phyloP scores from a whole-genome alignment of 2,329 filamentous ascomycete genomes.

The Pseudodiploospora longispora region DNA sequence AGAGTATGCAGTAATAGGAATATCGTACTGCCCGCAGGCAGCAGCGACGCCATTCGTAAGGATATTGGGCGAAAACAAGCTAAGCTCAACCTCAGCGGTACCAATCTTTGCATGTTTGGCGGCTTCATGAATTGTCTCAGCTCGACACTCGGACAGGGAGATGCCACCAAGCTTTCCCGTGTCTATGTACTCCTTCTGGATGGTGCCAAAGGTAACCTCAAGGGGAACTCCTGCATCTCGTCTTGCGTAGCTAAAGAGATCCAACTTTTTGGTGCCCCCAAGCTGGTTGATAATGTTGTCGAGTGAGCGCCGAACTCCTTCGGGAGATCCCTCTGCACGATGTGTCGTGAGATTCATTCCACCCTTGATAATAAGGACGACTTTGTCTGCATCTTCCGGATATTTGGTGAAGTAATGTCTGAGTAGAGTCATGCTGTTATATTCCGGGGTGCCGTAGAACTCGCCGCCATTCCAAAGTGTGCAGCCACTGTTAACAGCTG shows the following conservation, averaged over 20 bases:
- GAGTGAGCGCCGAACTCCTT: constrained; percentile 47
- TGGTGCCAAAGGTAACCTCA: constrained; percentile 32
- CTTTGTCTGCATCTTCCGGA: constrained; percentile 54
- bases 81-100: constrained; percentile 47
- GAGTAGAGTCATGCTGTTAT: constrained; percentile 52
- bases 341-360: constrained; percentile 26
- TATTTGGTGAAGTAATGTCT: constrained; percentile 55
- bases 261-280: constrained; percentile 50
- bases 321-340: constrained; percentile 42
- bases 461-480: constrained; percentile 56
- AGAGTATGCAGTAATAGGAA: constrained; percentile 63
- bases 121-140: constrained; percentile 40
- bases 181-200: constrained; percentile 42
- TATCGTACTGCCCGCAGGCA: constrained; percentile 53
- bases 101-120: constrained; percentile 35
- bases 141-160: constrained; percentile 43
- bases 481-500: constrained; percentile 36
- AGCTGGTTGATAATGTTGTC: constrained; percentile 45
- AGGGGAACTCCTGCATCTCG: constrained; percentile 43
- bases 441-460: constrained; percentile 53
- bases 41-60: constrained; percentile 43
- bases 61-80: constrained; percentile 39
- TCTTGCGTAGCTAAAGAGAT: constrained; percentile 52
- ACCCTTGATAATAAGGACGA: constrained; percentile 57
- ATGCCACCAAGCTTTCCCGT: constrained; percentile 44